phyloP scores from a whole-genome alignment of 257 asterid species.

The Przewalskia tangutica region DNA sequence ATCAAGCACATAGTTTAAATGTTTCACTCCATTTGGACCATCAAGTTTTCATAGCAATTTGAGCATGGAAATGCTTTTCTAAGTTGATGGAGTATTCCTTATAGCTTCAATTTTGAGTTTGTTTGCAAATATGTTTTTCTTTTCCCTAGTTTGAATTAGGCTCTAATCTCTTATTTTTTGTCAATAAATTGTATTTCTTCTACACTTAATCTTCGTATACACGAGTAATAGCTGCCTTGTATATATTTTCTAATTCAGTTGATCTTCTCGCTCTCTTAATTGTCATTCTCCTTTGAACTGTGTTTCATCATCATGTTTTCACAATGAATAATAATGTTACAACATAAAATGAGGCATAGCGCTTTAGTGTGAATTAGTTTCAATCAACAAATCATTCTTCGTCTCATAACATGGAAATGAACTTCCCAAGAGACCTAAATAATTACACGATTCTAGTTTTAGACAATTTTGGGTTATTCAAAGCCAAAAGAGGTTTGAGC shows the following conservation, averaged over 20 bases:
- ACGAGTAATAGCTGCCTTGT: not conserved
- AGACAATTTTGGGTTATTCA: not conserved
- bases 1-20: too few relatives aligned
- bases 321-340: not conserved
- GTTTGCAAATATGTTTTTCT: too few relatives aligned
- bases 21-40: too few relatives aligned
- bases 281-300: not conserved
- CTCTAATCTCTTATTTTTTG: too few relatives aligned
- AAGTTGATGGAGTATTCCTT: too few relatives aligned
- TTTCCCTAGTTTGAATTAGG: too few relatives aligned
- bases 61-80: too few relatives aligned
- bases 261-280: not conserved
- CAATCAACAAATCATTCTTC: not conserved
- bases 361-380: too few relatives aligned
- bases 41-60: too few relatives aligned
- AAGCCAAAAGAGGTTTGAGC: not conserved
- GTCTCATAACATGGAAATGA: not conserved
- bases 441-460: not conserved
- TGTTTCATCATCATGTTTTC: not conserved
- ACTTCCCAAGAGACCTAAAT: not conserved
- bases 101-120: too few relatives aligned
- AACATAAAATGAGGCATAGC: not conserved
- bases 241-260: not conserved
- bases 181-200: too few relatives aligned
- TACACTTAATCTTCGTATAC: too few relatives aligned